Base-by-base conservation (phyloP, 768 basidiomycete genomes). In the Myochromella boudieri region DNA sequence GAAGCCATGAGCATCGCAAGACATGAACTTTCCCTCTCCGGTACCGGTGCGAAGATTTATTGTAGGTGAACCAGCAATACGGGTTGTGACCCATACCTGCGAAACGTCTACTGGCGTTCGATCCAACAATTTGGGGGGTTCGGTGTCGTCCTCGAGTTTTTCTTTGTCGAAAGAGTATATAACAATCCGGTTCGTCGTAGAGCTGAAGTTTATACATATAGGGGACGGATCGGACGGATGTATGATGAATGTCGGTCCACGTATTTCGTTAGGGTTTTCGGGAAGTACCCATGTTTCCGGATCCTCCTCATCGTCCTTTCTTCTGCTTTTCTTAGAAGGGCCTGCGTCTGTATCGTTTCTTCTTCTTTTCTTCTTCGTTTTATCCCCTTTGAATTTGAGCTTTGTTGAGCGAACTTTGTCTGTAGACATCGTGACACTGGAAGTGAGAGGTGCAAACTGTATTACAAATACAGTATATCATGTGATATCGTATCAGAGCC, bases 81-180 rank as follows among this genome's bases (percentile, higher is more conserved):
- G 84, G 22, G 92, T 94, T 18, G 77, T 80, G 11, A 95, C 93
- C 92, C 92, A 95, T 10, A 95, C 92, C 59, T 95, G 91, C 15
- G 86, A 72, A 25, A 94, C 87, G 49, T 95, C 91, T 0, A 79
- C 78, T 3, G 93, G 93, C 8, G 73, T 78, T 42, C 85, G 81
- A 50, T 85, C 81, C 34, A 89, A 70, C 6, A 89, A 50, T 21
- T 68, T 67, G 9, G 66, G 56, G 5, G 73, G 60, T 32, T 74
- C 78, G 3, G 60, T 57, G 44, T 64, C 66, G 18, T 79, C 78
- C 42, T 80, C 81, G 2, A 58, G 27, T 51, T 73, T 74, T 51
- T 79, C 78, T 61, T 82, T 85, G 62, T 84, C 84, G 22, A 87
- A 67, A 8, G 76, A 54, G 37, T 84, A 71, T 10, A 93, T 68